phyloP scores from a whole-genome alignment of 768 basidiomycete genomes.

The Mycena crocata region DNA sequence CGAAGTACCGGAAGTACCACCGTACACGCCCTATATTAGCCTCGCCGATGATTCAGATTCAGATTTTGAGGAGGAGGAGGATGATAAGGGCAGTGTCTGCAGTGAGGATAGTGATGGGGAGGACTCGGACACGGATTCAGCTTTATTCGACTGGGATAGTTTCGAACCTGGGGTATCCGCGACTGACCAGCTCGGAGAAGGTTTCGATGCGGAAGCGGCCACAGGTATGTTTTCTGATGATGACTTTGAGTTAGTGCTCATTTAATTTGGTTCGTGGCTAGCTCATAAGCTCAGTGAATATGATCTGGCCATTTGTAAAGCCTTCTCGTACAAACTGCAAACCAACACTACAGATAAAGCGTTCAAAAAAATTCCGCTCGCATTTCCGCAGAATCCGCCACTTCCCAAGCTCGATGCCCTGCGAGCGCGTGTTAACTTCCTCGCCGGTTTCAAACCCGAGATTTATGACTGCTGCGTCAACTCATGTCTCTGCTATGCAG shows the following conservation, averaged over 20 bases:
- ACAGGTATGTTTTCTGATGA: neutral
- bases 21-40: neutral
- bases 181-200: neutral
- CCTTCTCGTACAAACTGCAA: slow-evolving; percentile 34
- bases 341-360: slow-evolving; percentile 31
- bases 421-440: slow-evolving; percentile 31
- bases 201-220: neutral
- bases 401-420: slow-evolving; percentile 25
- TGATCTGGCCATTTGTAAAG: slow-evolving; percentile 34
- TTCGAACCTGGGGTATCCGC: neutral
- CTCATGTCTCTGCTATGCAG: slow-evolving; percentile 40
- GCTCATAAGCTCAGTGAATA: slow-evolving; percentile 31
- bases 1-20: neutral
- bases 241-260: neutral
- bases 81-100: neutral
- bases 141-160: neutral
- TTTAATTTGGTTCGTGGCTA: neutral
- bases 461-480: slow-evolving; percentile 33
- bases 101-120: neutral
- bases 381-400: slow-evolving; percentile 31
- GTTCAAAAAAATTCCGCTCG: slow-evolving; percentile 24
- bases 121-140: neutral
- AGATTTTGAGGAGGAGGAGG: neutral
- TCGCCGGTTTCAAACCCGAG: slow-evolving; percentile 43
- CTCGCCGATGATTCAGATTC: neutral